Evolutionary conservation across 306 rosid genomes (phyloP).

Genomic region (Glycine tomentella): DNA sequence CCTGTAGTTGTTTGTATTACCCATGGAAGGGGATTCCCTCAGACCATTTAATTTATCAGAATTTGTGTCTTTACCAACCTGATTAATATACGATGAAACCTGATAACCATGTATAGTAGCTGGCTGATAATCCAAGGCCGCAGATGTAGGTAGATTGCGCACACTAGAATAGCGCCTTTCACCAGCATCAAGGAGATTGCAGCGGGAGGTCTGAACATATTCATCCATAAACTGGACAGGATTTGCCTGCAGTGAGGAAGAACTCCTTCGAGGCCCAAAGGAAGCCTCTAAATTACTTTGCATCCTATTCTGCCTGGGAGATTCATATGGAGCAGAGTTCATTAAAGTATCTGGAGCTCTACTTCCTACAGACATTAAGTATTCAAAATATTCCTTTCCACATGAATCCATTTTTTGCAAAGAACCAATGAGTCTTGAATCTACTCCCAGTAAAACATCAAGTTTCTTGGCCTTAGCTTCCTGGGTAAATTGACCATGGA

Average conservation of each 20-base stretch:
- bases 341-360: conserved; percentile 58
- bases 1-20: conserved; percentile 67
- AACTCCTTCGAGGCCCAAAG: conserved; percentile 64
- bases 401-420: conserved; percentile 62
- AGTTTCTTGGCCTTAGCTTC: conserved; percentile 76
- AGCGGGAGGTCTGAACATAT: conserved; percentile 61
- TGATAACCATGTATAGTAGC: conserved; percentile 87
- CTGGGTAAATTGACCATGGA: conserved; percentile 68
- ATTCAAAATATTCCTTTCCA: conserved; percentile 63
- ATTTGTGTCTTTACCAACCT: conserved; percentile 60
- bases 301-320: conserved; percentile 60
- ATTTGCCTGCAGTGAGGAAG: conserved; percentile 64
- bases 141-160: conserved; percentile 68
- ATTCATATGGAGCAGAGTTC: conserved; percentile 64
- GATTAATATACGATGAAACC: conserved; percentile 63
- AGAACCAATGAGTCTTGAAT: conserved; percentile 56
- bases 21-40: conserved; percentile 54
- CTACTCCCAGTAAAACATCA: conserved; percentile 67
- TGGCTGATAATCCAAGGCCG: conserved; percentile 78
- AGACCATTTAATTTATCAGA: conserved; percentile 62
- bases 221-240: conserved; percentile 60
- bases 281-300: conserved; percentile 68
- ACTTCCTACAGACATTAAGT: conserved; percentile 52
- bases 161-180: conserved; percentile 80
- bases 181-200: conserved; percentile 52